Conservation (phyloP, 805 yeast species). For the Metschnikowia kofuensis region DNA sequence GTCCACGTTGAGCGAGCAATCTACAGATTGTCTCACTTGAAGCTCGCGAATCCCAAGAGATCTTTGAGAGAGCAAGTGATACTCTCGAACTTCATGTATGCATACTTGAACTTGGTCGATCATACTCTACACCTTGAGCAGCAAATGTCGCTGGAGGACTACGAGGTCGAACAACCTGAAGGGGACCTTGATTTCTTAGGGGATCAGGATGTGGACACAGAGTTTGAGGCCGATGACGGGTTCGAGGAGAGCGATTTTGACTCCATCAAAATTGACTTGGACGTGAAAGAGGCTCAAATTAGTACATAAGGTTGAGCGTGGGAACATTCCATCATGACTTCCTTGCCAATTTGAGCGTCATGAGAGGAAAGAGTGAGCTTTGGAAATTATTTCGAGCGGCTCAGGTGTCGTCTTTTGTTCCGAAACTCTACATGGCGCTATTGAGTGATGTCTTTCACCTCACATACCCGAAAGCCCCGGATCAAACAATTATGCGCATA, state of each 20-base stretch:
- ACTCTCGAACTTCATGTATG: constrained; percentile 94
- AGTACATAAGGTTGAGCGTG: background rate
- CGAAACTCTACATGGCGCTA: background rate
- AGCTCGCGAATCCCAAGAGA: constrained; percentile 89
- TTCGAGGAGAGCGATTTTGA: constrained; percentile 17
- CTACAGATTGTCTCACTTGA: constrained; percentile 86
- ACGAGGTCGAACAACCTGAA: constrained; percentile 15
- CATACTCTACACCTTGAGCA: constrained; percentile 78
- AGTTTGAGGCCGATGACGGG: constrained; percentile 18
- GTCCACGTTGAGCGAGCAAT: constrained; percentile 95
- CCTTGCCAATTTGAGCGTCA: too few relatives aligned
- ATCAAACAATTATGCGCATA: too few relatives aligned
- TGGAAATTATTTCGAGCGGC: background rate
- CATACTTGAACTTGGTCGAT: constrained; percentile 90
- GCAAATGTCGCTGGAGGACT: constrained; percentile 37
- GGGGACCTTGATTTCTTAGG: constrained; percentile 16
- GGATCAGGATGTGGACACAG: constrained; percentile 19
- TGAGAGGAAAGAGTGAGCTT: background rate
- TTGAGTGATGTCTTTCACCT: too few relatives aligned
- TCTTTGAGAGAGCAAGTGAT: constrained; percentile 90
- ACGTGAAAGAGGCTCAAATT: constrained; percentile 10
- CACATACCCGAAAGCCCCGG: too few relatives aligned
- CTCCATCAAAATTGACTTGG: constrained; percentile 17
- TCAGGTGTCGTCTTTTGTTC: too few relatives aligned
- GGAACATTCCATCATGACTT: too few relatives aligned